phyloP scores from a whole-genome alignment of 257 asterid genomes.

The Solanum sparsipilum region DNA sequence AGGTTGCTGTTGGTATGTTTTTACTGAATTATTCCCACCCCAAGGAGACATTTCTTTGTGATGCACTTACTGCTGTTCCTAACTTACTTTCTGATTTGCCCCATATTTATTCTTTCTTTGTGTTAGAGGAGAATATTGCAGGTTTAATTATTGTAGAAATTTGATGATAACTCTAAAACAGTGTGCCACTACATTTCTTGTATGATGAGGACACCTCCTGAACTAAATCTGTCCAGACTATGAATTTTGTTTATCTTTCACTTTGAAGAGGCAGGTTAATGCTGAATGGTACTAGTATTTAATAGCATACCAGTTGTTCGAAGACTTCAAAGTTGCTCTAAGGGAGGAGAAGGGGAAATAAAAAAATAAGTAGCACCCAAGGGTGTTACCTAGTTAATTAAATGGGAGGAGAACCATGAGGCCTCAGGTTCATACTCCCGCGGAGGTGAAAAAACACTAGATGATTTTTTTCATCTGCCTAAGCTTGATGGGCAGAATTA shows the following conservation, averaged over 20 bases:
- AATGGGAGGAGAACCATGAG: neutral
- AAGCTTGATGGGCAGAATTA: neutral
- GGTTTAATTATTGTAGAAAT: neutral
- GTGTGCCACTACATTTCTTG: neutral
- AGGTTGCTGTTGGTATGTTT: slow-evolving; percentile 89
- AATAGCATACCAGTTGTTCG: neutral
- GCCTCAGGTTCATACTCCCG: neutral
- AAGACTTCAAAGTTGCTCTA: neutral
- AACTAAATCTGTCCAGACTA: neutral
- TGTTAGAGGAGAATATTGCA: neutral
- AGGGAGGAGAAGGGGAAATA: neutral
- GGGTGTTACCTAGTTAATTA: neutral
- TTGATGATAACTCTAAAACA: neutral
- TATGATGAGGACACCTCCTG: neutral
- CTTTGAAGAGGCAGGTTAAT: neutral
- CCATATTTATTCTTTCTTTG: neutral
- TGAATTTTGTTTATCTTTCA: neutral
- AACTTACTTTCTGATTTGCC: neutral
- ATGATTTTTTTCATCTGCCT: neutral
- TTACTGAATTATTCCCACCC: neutral
- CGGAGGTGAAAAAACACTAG: neutral
- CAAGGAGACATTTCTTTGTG: neutral
- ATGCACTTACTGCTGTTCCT: neutral
- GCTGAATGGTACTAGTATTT: neutral
- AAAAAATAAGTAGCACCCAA: neutral